Percentiles rank a stretch among this genome's conserved stretches.
phyloP scores from a whole-genome alignment of 2,329 filamentous ascomycete genomes.

The Clonostachys sp. region DNA sequence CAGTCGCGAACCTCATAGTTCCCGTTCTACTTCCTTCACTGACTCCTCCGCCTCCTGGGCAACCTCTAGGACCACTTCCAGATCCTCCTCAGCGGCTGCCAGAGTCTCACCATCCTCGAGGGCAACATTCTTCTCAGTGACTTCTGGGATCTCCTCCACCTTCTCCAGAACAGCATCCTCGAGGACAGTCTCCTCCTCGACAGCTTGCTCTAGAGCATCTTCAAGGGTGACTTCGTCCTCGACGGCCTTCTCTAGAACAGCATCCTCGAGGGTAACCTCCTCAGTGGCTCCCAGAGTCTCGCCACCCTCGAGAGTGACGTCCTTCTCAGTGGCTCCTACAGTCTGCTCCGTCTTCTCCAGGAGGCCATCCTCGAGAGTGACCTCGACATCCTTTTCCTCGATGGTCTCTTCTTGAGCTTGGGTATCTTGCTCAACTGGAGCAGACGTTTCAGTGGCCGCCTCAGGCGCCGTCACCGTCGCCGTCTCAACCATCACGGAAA shows the following conservation, averaged over 20 bases:
- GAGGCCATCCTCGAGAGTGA: neutral
- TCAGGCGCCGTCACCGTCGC: conserved; percentile 12
- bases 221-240: neutral
- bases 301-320: too few relatives aligned
- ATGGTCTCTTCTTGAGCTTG: conserved; percentile 1
- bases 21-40: neutral
- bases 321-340: too few relatives aligned
- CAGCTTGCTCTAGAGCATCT: neutral
- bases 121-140: too few relatives aligned
- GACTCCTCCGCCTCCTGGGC: neutral
- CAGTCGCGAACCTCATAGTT: neutral
- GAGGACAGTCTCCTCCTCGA: neutral
- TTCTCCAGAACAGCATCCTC: too few relatives aligned
- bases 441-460: conserved; percentile 2
- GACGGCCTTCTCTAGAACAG: too few relatives aligned
- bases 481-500: conserved; percentile 18
- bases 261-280: too few relatives aligned
- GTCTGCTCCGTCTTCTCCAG: neutral
- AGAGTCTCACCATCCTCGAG: neutral
- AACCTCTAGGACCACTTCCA: neutral
- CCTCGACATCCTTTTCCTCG: neutral
- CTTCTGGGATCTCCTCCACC: too few relatives aligned
- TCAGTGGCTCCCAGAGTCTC: too few relatives aligned
- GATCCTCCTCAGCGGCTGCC: neutral
- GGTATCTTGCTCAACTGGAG: neutral